phyloP scores from a whole-genome alignment of 805 yeast species.

The Metschnikowia drakensbergensis region DNA sequence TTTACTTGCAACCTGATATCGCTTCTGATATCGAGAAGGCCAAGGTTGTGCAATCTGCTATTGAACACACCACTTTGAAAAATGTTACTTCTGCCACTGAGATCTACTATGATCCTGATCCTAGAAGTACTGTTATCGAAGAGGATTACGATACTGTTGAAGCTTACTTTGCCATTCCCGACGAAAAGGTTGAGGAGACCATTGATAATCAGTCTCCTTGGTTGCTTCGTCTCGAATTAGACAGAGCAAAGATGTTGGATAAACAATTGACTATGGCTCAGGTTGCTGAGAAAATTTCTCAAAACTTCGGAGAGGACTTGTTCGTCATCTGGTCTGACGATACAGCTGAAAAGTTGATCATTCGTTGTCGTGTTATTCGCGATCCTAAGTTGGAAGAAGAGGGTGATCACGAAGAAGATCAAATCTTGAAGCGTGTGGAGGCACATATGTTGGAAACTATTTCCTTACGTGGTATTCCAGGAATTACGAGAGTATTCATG shows the following conservation, averaged over 20 bases:
- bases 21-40: conserved; percentile 92
- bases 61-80: conserved; percentile 91
- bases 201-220: conserved; percentile 96
- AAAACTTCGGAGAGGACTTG: conserved; percentile 89
- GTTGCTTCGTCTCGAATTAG: conserved; percentile 93
- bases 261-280: conserved; percentile 97
- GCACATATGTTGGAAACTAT: conserved; percentile 94
- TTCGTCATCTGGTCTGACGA: conserved; percentile 99
- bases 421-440: conserved; percentile 90
- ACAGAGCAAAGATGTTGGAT: conserved; percentile 98
- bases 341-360: conserved; percentile 91
- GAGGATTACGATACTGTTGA: conserved; percentile 97
- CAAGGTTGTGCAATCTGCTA: conserved; percentile 91
- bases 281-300: conserved; percentile 92
- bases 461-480: conserved; percentile 92
- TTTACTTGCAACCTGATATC: conserved; percentile 76
- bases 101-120: conserved; percentile 97
- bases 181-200: conserved; percentile 92
- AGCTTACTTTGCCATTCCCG: conserved; percentile 95
- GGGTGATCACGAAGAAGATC: conserved; percentile 94
- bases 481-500: conserved; percentile 86
- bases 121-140: conserved; percentile 91
- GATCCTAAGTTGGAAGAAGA: conserved; percentile 95
- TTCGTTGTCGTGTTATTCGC: conserved; percentile 97
- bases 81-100: conserved; percentile 97